A percentile compares a stretch with the other conserved stretches of the same genome.
Evolutionary conservation across 148 eudicot species (phyloP).

Genomic region (Rhododendron vialii): DNA sequence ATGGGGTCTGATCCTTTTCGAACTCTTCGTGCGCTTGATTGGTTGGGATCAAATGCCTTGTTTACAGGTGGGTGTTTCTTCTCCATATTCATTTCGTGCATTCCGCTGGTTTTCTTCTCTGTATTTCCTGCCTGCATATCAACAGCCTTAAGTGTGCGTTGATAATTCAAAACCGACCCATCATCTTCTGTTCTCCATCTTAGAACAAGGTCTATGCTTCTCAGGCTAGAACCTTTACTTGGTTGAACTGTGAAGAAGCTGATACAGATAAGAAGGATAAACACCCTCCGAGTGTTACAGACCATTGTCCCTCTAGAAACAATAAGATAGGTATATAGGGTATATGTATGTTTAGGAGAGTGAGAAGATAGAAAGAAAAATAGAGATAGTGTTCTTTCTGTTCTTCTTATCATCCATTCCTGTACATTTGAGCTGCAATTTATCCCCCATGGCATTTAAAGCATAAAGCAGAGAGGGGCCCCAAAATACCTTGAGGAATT

Average conservation of each 20-base stretch:
- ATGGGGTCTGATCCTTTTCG: constrained; percentile 78
- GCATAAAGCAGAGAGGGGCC: constrained; percentile 62
- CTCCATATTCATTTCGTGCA: constrained; percentile 25
- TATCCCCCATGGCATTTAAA: constrained; percentile 40
- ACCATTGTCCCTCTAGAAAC: constrained; percentile 31
- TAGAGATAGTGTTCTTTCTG: constrained; percentile 29
- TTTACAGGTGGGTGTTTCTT: constrained; percentile 23
- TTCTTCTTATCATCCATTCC: constrained; percentile 40
- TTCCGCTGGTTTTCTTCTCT: constrained; percentile 19
- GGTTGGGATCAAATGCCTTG: constrained; percentile 32
- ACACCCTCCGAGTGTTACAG: constrained; percentile 24
- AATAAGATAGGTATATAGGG: neutral
- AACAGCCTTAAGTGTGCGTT: constrained; percentile 31
- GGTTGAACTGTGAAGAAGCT: constrained; percentile 38
- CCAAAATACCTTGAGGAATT: constrained; percentile 51
- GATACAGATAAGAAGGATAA: constrained; percentile 40
- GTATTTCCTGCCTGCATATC: constrained; percentile 24
- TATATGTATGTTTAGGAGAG: constrained; percentile 10
- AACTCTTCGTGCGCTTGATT: constrained; percentile 57
- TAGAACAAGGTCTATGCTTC: constrained; percentile 25
- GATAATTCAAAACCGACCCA: constrained; percentile 9
- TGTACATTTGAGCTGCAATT: constrained; percentile 37
- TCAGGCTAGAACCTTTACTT: constrained; percentile 34
- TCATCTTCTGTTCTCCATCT: constrained; percentile 11
- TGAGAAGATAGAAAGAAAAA: constrained; percentile 30